These are phyloP conservation scores for Toxicodendron radicans DNA, from an alignment of 345 rosid genomes.

Conservation along the genomic window DNA sequence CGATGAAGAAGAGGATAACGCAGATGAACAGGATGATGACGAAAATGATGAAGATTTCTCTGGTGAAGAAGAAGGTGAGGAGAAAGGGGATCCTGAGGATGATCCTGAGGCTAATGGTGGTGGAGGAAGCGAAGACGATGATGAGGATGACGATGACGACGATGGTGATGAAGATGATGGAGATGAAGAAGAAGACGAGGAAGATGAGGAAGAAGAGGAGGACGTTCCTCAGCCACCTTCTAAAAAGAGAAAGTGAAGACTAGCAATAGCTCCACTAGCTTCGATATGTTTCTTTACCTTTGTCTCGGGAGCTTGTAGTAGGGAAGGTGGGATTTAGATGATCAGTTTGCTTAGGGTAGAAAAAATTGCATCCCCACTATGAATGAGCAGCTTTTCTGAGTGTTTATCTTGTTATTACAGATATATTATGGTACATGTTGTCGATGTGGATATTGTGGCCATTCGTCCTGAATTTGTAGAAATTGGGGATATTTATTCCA, in stretches of 20 bases:
- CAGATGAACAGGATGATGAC: constrained; percentile 35
- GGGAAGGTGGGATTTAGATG: constrained; percentile 17
- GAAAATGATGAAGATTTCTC: constrained; percentile 54
- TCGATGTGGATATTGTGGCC: neutral
- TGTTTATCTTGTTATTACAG: neutral
- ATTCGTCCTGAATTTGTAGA: neutral
- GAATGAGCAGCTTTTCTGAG: neutral
- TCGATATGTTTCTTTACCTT: constrained; percentile 7
- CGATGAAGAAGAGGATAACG: constrained; percentile 35
- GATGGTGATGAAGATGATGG: constrained; percentile 38
- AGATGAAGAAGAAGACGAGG: constrained; percentile 33
- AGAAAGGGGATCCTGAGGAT: constrained; percentile 60
- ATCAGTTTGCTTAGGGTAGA: constrained; percentile 27
- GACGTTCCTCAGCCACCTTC: constrained; percentile 59
- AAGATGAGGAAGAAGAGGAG: constrained; percentile 44
- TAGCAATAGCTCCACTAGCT: neutral
- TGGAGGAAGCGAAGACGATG: constrained; percentile 53
- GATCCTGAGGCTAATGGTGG: constrained; percentile 55
- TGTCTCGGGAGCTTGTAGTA: constrained; percentile 10
- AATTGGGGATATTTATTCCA: neutral
- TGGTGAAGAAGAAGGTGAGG: constrained; percentile 53
- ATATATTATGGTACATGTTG: neutral
- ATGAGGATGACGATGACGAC: constrained; percentile 41
- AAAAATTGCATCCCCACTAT: neutral
- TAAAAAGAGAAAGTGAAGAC: constrained; percentile 60